Evolutionary conservation across 2,329 filamentous ascomycete species (phyloP), one percentile per base, ranked within the genome.

Genomic region (Hymenoscyphus infarciens): DNA sequence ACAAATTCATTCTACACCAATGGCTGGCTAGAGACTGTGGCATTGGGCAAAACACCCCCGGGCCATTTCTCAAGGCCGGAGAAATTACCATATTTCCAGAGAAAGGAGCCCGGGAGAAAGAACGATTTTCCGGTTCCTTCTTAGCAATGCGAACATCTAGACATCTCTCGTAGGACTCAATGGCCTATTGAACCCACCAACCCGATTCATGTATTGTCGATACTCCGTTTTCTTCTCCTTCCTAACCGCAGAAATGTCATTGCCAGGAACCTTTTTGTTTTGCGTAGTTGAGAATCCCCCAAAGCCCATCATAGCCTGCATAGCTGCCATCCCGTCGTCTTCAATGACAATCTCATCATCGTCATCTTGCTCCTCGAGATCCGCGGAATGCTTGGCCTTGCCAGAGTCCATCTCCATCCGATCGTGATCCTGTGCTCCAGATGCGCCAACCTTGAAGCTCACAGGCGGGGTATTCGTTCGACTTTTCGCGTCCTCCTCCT

Each of bases 141-240:
- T 27, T 27, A 27, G 33, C 8, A 8, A 13, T 35, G 4, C 13
- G 33, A 13, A 11, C 33, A 11, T 13, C 33, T 35, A 13, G 3
- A 10, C 64, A 56, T 74, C 69, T 53, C 72, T 70, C 22, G 75
- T 74, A 22, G 86, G 86, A 75, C 87, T 90, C 59, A 93, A 78
- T 55, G 90, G 90, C 70, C 90, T 78, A 74, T 94, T 95, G 80
- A 95, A 95, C 5, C 90, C 90, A 61, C 90, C 90, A 59, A 87
- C 81, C 62, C 90, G 84, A 73, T 95, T 95, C 87, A 99, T 99
- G 77, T 99, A 99, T 83, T 99, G 95, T 70, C 95, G 84, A 74
- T 97, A 98, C 80, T 96, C 86, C 15, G 88, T 90, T 85, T 92
- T 93, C 86, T 97, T 97, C 78, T 95, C 92, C 81, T 95, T 97